A percentile compares a stretch with the other conserved stretches of the same genome.
These are phyloP conservation scores for Toxoplasma gondii DNA, from an alignment of 169 alveolate genomes.

Conservation along the genomic window DNA sequence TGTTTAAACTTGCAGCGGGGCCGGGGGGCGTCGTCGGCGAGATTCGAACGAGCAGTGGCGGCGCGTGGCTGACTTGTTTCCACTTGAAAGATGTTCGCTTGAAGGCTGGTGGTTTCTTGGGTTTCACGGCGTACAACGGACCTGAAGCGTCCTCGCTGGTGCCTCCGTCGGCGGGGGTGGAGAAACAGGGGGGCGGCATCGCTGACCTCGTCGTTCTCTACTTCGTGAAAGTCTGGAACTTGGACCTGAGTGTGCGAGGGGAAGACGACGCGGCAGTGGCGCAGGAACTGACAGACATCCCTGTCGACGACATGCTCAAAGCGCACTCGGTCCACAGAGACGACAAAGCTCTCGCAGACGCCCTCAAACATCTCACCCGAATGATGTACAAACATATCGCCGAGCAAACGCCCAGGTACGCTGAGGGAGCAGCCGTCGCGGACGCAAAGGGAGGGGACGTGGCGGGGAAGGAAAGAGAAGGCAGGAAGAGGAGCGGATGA, in stretches of 20 bases:
- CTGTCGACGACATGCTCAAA: constrained; percentile 66
- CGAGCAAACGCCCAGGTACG: constrained; percentile 66
- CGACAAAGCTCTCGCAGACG: constrained; percentile 68
- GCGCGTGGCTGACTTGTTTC: constrained; percentile 74
- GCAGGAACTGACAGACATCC: constrained; percentile 34
- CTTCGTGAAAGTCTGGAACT: constrained; percentile 68
- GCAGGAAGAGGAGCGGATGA: neutral
- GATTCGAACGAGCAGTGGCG: constrained; percentile 68
- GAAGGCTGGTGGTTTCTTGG: constrained; percentile 72
- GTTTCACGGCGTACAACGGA: constrained; percentile 72
- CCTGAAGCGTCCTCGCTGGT: constrained; percentile 48
- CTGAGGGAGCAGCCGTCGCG: neutral
- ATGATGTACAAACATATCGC: constrained; percentile 72
- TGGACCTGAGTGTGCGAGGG: constrained; percentile 71
- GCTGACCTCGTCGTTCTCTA: constrained; percentile 51
- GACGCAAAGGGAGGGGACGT: neutral
- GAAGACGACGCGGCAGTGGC: constrained; percentile 68
- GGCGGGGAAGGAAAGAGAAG: neutral
- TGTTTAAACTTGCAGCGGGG: constrained; percentile 72
- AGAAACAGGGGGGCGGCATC: constrained; percentile 27
- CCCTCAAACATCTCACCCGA: constrained; percentile 68
- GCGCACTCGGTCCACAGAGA: constrained; percentile 66
- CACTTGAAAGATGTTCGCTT: constrained; percentile 60
- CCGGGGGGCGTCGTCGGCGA: constrained; percentile 74
- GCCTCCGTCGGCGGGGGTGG: neutral